These are phyloP conservation scores for Metarhizium sp. DNA, from an alignment of 2,329 filamentous ascomycete species.

Conservation along the genomic window DNA sequence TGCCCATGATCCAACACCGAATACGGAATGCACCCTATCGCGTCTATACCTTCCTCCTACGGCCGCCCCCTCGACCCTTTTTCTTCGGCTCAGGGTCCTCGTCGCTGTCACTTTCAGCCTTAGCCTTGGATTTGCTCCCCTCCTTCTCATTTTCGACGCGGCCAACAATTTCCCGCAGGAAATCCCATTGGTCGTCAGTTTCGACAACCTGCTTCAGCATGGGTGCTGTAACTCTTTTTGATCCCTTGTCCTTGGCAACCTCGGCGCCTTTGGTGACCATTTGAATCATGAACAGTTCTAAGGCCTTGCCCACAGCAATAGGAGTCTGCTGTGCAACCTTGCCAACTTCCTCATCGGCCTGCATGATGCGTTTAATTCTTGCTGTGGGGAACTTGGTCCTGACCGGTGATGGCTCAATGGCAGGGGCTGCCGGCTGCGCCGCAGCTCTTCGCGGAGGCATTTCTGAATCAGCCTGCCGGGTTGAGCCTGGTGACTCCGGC, in stretches of 20 bases:
- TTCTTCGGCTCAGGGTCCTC: slow-evolving; percentile 42
- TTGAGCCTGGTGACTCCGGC: background rate
- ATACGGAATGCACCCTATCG: background rate
- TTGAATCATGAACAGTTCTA: slow-evolving; percentile 96
- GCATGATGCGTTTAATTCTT: slow-evolving; percentile 98
- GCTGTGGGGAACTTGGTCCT: slow-evolving; percentile 95
- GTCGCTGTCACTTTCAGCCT: slow-evolving; percentile 44
- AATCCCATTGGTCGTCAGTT: slow-evolving; percentile 88
- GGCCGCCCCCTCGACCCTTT: slow-evolving; percentile 34
- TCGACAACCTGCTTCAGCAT: slow-evolving; percentile 90
- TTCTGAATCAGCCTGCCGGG: slow-evolving; percentile 8
- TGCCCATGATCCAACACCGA: background rate
- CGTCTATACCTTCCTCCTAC: slow-evolving; percentile 36
- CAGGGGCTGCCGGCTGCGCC: slow-evolving; percentile 21
- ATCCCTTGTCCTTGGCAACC: slow-evolving; percentile 71
- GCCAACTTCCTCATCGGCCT: slow-evolving; percentile 95
- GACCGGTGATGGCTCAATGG: slow-evolving; percentile 59
- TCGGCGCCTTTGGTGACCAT: slow-evolving; percentile 82
- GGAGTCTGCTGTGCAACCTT: slow-evolving; percentile 98
- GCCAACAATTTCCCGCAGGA: slow-evolving; percentile 79
- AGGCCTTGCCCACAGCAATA: slow-evolving; percentile 87
- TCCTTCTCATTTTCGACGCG: slow-evolving; percentile 61
- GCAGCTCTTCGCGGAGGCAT: slow-evolving; percentile 26
- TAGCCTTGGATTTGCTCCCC: slow-evolving; percentile 29
- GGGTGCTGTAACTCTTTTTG: slow-evolving; percentile 79